These are phyloP conservation scores for Paracoccidioides brasiliensis DNA, from an alignment of 2,329 filamentous ascomycete species.

Conservation along the genomic window DNA sequence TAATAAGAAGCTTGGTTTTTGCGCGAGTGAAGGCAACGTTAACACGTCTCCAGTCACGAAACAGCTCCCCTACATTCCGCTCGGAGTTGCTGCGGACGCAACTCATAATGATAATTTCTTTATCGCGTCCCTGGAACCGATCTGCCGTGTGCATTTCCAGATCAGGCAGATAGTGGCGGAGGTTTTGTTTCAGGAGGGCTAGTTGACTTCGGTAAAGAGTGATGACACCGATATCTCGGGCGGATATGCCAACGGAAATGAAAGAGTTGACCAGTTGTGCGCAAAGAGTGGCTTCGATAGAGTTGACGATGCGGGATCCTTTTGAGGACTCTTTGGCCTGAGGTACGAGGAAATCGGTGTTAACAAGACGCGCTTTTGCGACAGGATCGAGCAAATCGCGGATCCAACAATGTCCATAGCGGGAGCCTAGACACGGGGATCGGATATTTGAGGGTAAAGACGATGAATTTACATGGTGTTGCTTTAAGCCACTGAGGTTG, in stretches of 20 bases:
- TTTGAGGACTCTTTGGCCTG: constrained; percentile 50
- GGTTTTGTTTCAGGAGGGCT: constrained; percentile 60
- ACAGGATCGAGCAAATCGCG: constrained; percentile 55
- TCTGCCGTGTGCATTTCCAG: constrained; percentile 96
- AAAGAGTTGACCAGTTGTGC: constrained; percentile 70
- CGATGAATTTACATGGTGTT: constrained; percentile 36
- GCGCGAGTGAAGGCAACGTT: constrained; percentile 94
- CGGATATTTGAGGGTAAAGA: constrained; percentile 8
- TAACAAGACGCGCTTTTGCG: constrained; percentile 70
- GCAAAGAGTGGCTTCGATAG: constrained; percentile 64
- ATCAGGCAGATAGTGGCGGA: constrained; percentile 43
- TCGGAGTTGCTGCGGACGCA: constrained; percentile 78
- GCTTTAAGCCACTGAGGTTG: constrained; percentile 44
- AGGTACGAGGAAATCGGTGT: constrained; percentile 64
- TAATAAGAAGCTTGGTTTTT: constrained; percentile 76
- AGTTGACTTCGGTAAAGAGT: constrained; percentile 94
- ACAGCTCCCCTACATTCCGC: constrained; percentile 72
- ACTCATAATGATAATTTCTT: constrained; percentile 77
- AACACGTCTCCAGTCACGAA: constrained; percentile 83
- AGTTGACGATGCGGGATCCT: constrained; percentile 79
- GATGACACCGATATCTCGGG: constrained; percentile 77
- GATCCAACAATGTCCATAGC: constrained; percentile 56
- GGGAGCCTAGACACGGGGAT: constrained; percentile 44
- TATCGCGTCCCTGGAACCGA: constrained; percentile 91
- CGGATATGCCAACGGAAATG: constrained; percentile 59